Conservation (phyloP, 2,329 filamentous ascomycete genomes). For the Colletotrichum euphorbiae region DNA sequence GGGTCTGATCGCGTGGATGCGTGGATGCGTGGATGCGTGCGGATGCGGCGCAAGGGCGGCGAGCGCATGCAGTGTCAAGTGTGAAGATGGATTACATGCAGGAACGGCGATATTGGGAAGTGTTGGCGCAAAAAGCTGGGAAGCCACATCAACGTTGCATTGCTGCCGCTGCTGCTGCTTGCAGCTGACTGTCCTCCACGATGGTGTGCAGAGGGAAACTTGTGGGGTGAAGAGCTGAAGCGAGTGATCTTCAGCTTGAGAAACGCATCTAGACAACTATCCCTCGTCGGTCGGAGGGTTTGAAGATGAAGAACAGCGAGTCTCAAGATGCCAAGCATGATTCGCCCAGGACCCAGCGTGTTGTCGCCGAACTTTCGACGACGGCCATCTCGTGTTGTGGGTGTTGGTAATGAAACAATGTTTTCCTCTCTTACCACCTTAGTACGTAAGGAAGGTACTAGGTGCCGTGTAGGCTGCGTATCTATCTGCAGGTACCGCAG, state of each 20-base stretch:
- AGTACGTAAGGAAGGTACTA: too few species aligned
- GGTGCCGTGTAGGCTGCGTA: too few species aligned
- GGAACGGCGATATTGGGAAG: background rate
- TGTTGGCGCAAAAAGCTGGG: background rate
- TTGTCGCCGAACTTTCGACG: constrained; percentile 32
- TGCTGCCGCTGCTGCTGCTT: constrained; percentile 6
- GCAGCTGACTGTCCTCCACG: background rate
- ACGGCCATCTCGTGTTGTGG: constrained; percentile 32
- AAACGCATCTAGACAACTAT: constrained; percentile 10
- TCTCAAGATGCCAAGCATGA: constrained; percentile 39
- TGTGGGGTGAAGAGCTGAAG: constrained; percentile 34
- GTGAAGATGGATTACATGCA: constrained; percentile 12
- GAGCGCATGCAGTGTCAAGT: background rate
- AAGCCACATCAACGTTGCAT: constrained; percentile 34
- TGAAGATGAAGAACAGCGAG: constrained; percentile 34
- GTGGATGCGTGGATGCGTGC: background rate
- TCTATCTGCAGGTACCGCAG: too few species aligned
- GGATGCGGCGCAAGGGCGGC: constrained; percentile 18
- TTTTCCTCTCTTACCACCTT: too few species aligned
- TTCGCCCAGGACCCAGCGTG: constrained; percentile 22
- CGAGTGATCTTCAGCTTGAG: constrained; percentile 36
- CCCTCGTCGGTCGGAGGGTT: constrained; percentile 29
- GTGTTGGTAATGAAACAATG: constrained; percentile 35
- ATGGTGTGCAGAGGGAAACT: constrained; percentile 8
- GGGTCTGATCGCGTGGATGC: constrained; percentile 18